These are phyloP conservation scores for Prototheca wickerhamii DNA, from an alignment of 163 green algal genomes.

Conservation along the genomic window DNA sequence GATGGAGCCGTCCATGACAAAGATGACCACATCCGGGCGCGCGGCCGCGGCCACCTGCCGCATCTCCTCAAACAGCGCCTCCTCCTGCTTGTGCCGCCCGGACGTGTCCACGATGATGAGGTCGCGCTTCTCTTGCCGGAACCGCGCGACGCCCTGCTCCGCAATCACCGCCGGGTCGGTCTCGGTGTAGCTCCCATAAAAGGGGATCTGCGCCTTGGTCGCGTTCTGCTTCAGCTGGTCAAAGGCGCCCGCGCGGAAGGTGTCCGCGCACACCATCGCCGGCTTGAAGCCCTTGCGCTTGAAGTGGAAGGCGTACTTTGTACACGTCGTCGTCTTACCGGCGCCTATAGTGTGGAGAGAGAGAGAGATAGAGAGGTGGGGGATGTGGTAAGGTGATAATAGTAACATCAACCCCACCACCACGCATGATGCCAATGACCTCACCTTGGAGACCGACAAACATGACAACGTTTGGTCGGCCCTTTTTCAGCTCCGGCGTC, in stretches of 20 bases:
- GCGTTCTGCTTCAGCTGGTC: slow-evolving; percentile 98
- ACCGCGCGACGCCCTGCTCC: slow-evolving; percentile 79
- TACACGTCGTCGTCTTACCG: slow-evolving; percentile 98
- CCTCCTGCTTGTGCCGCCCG: slow-evolving; percentile 95
- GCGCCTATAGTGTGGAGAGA: slow-evolving; percentile 15
- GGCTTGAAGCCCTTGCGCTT: slow-evolving; percentile 97
- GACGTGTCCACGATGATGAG: slow-evolving; percentile 98
- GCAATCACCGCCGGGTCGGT: slow-evolving; percentile 93
- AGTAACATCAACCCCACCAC: too few relatives aligned
- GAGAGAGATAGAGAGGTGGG: neutral
- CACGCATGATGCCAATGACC: too few relatives aligned
- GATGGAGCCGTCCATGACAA: slow-evolving; percentile 98
- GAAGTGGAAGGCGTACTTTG: slow-evolving; percentile 93
- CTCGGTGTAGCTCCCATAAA: slow-evolving; percentile 89
- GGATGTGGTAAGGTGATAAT: neutral
- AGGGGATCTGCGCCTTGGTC: slow-evolving; percentile 90
- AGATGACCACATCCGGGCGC: slow-evolving; percentile 83
- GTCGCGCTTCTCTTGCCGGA: slow-evolving; percentile 79
- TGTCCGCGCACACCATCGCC: slow-evolving; percentile 97
- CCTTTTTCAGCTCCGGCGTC: slow-evolving; percentile 71
- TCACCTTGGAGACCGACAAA: slow-evolving; percentile 90
- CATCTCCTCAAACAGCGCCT: slow-evolving; percentile 99
- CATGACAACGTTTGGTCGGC: slow-evolving; percentile 89
- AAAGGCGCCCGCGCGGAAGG: slow-evolving; percentile 82
- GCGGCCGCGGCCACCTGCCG: slow-evolving; percentile 53